Conservation (phyloP, 139 green algal genomes). For the Prasinococcaceae sp. region DNA sequence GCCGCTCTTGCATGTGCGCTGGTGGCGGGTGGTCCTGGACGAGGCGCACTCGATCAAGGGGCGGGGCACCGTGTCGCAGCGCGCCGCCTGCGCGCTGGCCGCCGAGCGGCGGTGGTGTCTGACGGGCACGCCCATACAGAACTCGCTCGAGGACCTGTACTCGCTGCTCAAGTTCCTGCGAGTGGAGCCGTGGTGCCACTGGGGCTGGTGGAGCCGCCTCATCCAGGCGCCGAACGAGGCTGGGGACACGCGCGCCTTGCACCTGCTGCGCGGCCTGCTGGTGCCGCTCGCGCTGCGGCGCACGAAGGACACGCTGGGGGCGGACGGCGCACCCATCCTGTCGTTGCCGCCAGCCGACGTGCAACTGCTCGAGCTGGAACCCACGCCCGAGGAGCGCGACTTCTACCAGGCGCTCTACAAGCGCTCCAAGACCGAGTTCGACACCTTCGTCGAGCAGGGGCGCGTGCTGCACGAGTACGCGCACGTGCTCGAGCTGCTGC, state of each 20-base stretch:
- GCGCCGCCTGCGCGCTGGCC: slow-evolving; percentile 17
- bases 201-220: slow-evolving; percentile 22
- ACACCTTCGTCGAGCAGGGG: slow-evolving; percentile 23
- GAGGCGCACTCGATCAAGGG: slow-evolving; percentile 89
- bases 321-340: slow-evolving; percentile 20
- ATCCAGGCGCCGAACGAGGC: slow-evolving; percentile 22
- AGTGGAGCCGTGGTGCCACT: slow-evolving; percentile 25
- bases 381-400: slow-evolving; percentile 15
- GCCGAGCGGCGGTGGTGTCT: slow-evolving; percentile 66
- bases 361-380: slow-evolving; percentile 12
- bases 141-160: slow-evolving; percentile 81
- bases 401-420: slow-evolving; percentile 26
- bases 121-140: slow-evolving; percentile 85
- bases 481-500: slow-evolving; percentile 25
- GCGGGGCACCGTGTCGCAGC: slow-evolving; percentile 41
- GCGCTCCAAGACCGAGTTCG: slow-evolving; percentile 37
- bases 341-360: slow-evolving; percentile 11
- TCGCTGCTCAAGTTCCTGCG: slow-evolving; percentile 62
- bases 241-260: slow-evolving; percentile 18
- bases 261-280: slow-evolving; percentile 20
- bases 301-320: slow-evolving; percentile 20
- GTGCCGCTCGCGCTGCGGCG: slow-evolving; percentile 20
- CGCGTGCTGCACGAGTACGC: slow-evolving; percentile 29
- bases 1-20: slow-evolving; percentile 9
- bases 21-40: slow-evolving; percentile 66